Base-by-base conservation (phyloP, 306 rosid species). In the Quercus alba region DNA sequence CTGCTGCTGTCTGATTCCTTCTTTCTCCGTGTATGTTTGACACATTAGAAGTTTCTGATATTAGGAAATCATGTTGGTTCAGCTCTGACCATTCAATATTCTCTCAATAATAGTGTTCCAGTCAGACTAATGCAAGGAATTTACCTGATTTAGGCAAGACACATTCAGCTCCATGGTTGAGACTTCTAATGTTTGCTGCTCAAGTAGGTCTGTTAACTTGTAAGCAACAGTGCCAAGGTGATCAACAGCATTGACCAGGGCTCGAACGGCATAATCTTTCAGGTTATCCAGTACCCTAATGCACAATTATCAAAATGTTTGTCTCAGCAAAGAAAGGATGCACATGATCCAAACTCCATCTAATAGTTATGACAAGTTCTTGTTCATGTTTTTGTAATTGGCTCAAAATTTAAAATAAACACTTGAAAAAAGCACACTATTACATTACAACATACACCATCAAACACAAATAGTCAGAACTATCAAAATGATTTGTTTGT, bases 141-240 rank as follows among this genome's bases (percentile, higher is more conserved):
- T 81, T 83, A 92, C 98, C 94, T 92, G 97, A 87, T 88, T 87
- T 75, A 94, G 68, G 33, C 89, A 84, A 81, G 91, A 87, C 73
- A 90, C 87, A 77, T 89, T 93, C 75, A 89, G 80, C 79, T 90
- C 94, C 91, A 89, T 89, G 57, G 91, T 80, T 75, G 97, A 90
- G 81, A 91, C 84, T 56, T 93, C 95, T 62, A 71, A 69, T 13
- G 93, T 80, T 88, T 93, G 94, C 90, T 94, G 90, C 78, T 93
- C 99, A 57, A 94, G 83, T 80, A 93, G 92, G 83, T 91, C 93
- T 0, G 87, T 86, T 78, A 94, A 87, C 87, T 94, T 94, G 94
- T 84, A 93, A 59, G 97, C 95, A n/a, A 94, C 99, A 5, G 99
- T 94, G 82, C 99, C 99, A 74, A 94, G 97, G 88, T 94, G 97